These are phyloP conservation scores for Calycina herbarum DNA, from an alignment of 2,329 filamentous ascomycete genomes.

Conservation along the genomic window DNA sequence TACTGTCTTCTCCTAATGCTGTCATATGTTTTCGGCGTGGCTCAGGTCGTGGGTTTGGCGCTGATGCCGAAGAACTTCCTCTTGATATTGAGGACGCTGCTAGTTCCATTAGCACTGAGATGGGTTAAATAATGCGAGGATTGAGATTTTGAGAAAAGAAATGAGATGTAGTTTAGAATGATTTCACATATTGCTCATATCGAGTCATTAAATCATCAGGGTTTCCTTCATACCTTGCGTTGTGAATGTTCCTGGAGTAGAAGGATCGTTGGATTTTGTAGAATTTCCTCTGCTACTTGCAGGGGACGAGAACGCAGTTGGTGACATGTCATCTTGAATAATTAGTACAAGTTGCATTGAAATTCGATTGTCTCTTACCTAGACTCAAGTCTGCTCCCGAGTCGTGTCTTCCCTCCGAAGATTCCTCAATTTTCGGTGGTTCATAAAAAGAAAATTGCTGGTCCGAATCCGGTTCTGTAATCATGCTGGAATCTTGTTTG, in stretches of 20 bases:
- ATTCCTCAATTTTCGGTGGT: not conserved
- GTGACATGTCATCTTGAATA: slow-evolving; percentile 9
- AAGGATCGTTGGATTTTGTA: slow-evolving; percentile 6
- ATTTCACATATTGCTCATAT: no score
- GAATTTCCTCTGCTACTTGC: slow-evolving; percentile 11
- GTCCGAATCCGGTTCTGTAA: not conserved
- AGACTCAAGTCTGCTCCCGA: slow-evolving; percentile 11
- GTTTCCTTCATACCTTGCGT: slow-evolving; percentile 1
- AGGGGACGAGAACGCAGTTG: slow-evolving; percentile 9
- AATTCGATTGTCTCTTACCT: slow-evolving; percentile 5
- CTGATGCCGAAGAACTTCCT: slow-evolving; percentile 11
- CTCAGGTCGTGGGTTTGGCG: not conserved
- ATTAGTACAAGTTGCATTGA: not conserved
- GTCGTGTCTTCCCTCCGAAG: slow-evolving; percentile 7
- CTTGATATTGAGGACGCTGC: slow-evolving; percentile 4
- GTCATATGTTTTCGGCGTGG: slow-evolving; percentile 1
- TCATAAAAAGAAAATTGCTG: slow-evolving; percentile 13
- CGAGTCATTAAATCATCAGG: no score
- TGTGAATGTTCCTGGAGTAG: slow-evolving; percentile 3
- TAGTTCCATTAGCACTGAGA: not conserved
- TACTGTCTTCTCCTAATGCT: slow-evolving; percentile 8
- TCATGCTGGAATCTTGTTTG: slow-evolving; percentile 9
- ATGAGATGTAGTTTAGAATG: no score
- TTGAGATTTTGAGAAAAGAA: no score
- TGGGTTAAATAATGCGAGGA: no score